Evolutionary conservation across 352 stramenopile genomes (phyloP).

Genomic region (Globisporangium apiculatum): DNA sequence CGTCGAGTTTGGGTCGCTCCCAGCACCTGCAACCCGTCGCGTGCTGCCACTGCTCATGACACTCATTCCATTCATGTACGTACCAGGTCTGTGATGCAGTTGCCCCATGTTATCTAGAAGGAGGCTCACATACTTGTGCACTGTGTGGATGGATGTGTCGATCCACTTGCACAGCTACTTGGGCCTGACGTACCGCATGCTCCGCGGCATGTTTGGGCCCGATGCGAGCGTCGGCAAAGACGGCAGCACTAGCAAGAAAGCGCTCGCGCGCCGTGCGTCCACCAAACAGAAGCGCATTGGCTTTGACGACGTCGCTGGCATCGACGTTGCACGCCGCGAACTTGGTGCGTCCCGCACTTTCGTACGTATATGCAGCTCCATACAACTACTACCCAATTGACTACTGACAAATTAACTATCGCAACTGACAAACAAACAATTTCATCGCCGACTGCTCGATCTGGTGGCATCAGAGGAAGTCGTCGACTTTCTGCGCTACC

Average conservation of each 20-base stretch:
- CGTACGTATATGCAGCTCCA: no score
- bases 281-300: conserved; percentile 33
- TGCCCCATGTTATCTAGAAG: not conserved
- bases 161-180: conserved; percentile 38
- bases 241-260: conserved; percentile 37
- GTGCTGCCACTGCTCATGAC: conserved; percentile 55
- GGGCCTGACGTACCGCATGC: conserved; percentile 79
- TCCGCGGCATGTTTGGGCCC: conserved; percentile 51
- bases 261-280: conserved; percentile 21
- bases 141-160: not conserved
- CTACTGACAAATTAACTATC: no score
- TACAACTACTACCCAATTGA: no score
- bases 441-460: not conserved
- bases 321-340: conserved; percentile 91
- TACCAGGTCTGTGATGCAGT: not conserved
- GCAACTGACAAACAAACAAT: no score
- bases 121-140: no score
- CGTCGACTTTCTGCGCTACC: conserved; percentile 93
- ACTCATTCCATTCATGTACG: conserved; percentile 66
- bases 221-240: conserved; percentile 59
- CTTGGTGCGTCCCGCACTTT: conserved; percentile 30
- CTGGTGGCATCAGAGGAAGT: conserved; percentile 61
- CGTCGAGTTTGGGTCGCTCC: conserved; percentile 64
- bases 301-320: conserved; percentile 93
- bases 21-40: conserved; percentile 31